These are phyloP conservation scores for Colletotrichum phormii DNA, from an alignment of 2,329 filamentous ascomycete species.

Conservation along the genomic window DNA sequence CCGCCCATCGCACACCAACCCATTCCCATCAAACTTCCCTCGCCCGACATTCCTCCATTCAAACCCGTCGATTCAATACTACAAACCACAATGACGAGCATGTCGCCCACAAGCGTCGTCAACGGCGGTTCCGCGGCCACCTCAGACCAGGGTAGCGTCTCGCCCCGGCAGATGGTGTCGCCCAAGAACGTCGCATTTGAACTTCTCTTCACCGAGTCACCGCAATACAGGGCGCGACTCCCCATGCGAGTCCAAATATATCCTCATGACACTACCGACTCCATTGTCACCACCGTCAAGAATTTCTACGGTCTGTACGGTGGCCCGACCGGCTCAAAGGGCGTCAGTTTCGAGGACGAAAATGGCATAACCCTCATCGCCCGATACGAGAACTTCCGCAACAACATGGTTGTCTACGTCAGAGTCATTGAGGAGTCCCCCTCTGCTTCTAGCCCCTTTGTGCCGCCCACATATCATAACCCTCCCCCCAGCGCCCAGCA, in stretches of 20 bases:
- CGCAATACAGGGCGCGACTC: conserved; percentile 78
- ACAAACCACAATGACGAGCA: conserved; percentile 56
- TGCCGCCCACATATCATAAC: conserved; percentile 64
- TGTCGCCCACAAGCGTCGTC: conserved; percentile 55
- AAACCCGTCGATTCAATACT: conserved; percentile 41
- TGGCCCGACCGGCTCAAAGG: conserved; percentile 74
- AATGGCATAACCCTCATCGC: conserved; percentile 92
- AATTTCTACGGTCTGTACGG: conserved; percentile 99
- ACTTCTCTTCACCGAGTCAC: conserved; percentile 75
- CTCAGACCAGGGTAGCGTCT: conserved; percentile 57
- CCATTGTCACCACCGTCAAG: conserved; percentile 97
- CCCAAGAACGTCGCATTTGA: conserved; percentile 86
- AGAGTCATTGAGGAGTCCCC: conserved; percentile 77
- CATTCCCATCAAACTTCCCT: conserved; percentile 34
- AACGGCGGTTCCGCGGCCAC: conserved; percentile 48
- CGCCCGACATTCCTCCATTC: conserved; percentile 42
- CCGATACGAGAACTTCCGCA: conserved; percentile 92
- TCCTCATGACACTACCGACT: conserved; percentile 95
- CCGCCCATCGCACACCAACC: conserved; percentile 34
- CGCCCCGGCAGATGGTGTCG: conserved; percentile 58
- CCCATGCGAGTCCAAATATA: conserved; percentile 93
- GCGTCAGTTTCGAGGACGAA: conserved; percentile 95
- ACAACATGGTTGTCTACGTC: conserved; percentile 94
- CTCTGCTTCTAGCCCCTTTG: conserved; percentile 57
- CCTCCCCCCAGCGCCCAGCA: conserved; percentile 63